Evolutionary conservation across 805 yeast genomes (phyloP).

Genomic region (Spathaspora boniae): DNA sequence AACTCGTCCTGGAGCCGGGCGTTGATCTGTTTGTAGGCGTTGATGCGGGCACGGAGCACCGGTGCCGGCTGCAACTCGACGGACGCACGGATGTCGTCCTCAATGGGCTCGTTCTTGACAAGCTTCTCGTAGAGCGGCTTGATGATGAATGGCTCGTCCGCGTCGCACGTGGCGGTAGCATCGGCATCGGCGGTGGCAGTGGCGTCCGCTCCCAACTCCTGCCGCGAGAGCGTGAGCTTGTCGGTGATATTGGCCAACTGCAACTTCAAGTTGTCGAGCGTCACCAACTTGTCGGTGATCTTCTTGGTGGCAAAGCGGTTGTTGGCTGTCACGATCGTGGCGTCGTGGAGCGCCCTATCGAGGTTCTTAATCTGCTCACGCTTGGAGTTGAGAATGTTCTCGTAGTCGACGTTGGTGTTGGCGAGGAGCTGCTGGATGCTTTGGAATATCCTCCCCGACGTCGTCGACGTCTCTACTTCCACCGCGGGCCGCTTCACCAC

Average conservation of each 20-base stretch:
- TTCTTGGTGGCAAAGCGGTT: conserved; percentile 35
- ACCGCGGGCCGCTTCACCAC: background rate
- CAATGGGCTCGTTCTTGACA: conserved; percentile 18
- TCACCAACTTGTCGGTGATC: conserved; percentile 32
- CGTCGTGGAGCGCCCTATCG: conserved; percentile 35
- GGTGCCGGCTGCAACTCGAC: conserved; percentile 41
- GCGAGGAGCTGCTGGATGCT: conserved; percentile 37
- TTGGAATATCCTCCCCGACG: conserved; percentile 32
- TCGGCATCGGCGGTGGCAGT: conserved; percentile 56
- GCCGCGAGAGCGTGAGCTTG: conserved; percentile 25
- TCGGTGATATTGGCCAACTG: conserved; percentile 41
- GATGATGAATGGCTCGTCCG: conserved; percentile 88
- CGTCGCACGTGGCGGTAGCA: conserved; percentile 68
- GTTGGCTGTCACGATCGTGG: conserved; percentile 41
- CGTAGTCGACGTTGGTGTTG: conserved; percentile 38
- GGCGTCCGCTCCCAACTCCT: conserved; percentile 17
- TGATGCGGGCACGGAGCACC: conserved; percentile 70
- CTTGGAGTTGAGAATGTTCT: conserved; percentile 32
- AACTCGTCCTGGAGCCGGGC: conserved; percentile 51
- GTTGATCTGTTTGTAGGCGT: conserved; percentile 76
- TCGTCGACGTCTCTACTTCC: conserved; percentile 8
- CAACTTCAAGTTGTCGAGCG: conserved; percentile 49
- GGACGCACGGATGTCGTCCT: no score
- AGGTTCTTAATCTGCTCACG: conserved; percentile 31
- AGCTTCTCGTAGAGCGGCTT: conserved; percentile 56